Conservation (phyloP, 2,329 filamentous ascomycete species). For the Zymoseptoria passerinii region DNA sequence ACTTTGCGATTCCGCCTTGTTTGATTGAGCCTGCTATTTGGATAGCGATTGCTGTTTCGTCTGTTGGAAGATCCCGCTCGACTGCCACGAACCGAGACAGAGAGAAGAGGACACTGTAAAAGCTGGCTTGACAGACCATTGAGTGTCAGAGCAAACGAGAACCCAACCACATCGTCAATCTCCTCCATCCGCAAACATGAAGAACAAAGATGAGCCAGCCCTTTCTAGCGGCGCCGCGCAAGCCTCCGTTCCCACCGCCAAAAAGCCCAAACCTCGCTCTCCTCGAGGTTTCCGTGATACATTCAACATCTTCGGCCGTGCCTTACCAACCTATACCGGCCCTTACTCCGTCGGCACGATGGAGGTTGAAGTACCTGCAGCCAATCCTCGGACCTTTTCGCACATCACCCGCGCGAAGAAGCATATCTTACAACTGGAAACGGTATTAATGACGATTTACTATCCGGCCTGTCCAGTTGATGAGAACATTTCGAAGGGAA, state of each 20-base stretch:
- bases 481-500: constrained; percentile 22
- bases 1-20: too few species aligned
- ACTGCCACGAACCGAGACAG: too few species aligned
- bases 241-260: constrained; percentile 31
- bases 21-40: too few species aligned
- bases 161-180: neutral
- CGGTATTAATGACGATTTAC: constrained; percentile 57
- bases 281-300: constrained; percentile 43
- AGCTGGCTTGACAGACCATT: too few species aligned
- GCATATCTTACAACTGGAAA: constrained; percentile 47
- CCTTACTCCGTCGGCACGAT: constrained; percentile 47
- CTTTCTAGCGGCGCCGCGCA: neutral
- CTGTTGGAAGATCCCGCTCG: too few species aligned
- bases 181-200: neutral
- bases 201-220: neutral
- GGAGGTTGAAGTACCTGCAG: constrained; percentile 47
- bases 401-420: constrained; percentile 42
- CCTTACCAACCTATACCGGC: constrained; percentile 44
- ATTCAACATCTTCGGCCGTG: constrained; percentile 36
- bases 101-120: too few species aligned
- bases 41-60: too few species aligned
- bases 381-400: constrained; percentile 41
- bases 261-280: constrained; percentile 41
- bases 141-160: too few species aligned
- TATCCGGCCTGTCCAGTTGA: constrained; percentile 47